These are phyloP conservation scores for Chenopodium formosanum DNA, from an alignment of 148 eudicot genomes.

Conservation along the genomic window DNA sequence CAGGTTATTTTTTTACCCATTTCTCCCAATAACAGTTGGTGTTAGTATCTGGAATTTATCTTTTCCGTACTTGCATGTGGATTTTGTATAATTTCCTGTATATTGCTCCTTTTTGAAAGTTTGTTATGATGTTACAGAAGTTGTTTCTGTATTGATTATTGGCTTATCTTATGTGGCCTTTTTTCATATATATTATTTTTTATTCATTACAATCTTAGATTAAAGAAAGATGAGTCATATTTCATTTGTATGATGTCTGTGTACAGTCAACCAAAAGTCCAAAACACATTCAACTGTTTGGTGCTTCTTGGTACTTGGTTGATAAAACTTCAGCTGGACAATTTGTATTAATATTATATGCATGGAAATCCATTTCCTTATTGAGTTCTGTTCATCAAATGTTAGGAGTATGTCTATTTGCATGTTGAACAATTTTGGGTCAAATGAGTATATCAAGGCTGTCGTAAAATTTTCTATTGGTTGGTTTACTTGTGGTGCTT, in stretches of 20 bases:
- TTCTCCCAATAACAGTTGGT: neutral
- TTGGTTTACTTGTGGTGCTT: neutral
- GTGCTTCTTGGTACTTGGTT: neutral
- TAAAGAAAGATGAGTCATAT: neutral
- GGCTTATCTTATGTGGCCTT: neutral
- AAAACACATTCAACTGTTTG: neutral
- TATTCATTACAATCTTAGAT: neutral
- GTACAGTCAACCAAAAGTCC: neutral
- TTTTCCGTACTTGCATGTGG: constrained; percentile 7
- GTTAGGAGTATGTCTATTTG: neutral
- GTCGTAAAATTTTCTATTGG: neutral
- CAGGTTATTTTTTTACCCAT: constrained; percentile 50
- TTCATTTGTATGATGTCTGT: neutral
- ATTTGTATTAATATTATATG: neutral
- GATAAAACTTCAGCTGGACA: neutral
- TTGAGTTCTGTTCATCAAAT: neutral
- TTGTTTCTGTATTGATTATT: neutral
- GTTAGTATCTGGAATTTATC: neutral
- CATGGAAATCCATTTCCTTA: neutral
- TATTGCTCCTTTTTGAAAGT: neutral
- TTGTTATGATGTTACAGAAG: neutral
- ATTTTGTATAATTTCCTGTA: neutral
- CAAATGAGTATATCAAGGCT: neutral
- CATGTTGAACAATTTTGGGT: neutral
- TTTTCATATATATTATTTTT: neutral